phyloP scores from a whole-genome alignment of 176 grass and related monocot species.

The Aegilops speltoides region DNA sequence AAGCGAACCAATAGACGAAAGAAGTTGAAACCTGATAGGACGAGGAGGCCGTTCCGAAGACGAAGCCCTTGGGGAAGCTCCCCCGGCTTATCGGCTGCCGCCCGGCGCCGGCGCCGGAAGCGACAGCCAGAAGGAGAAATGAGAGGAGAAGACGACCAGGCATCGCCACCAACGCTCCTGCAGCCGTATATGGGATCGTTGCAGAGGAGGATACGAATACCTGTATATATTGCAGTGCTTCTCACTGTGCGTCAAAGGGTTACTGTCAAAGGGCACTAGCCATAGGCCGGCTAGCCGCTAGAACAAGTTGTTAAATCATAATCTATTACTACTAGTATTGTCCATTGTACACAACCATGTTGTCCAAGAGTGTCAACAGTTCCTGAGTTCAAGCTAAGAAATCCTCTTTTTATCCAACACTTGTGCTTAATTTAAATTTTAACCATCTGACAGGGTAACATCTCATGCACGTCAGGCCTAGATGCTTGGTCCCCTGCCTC shows the following conservation, averaged over 20 bases:
- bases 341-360: neutral
- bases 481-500: constrained; percentile 45
- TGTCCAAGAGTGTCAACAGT: neutral
- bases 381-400: neutral
- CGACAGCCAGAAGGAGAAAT: neutral
- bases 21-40: constrained; percentile 30
- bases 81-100: neutral
- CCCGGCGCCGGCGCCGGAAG: neutral
- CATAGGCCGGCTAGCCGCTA: neutral
- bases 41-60: constrained; percentile 33
- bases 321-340: neutral
- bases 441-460: neutral
- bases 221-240: neutral
- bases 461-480: neutral
- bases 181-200: neutral
- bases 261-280: neutral
- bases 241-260: neutral
- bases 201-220: neutral
- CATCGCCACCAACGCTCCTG: neutral
- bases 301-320: neutral
- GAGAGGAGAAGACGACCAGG: neutral
- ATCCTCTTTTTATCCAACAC: neutral
- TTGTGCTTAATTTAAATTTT: neutral
- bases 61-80: constrained; percentile 28
- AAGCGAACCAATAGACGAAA: neutral